Base-by-base conservation (phyloP, 2,329 filamentous ascomycete genomes). In the Sodiomyces alkalinus region DNA sequence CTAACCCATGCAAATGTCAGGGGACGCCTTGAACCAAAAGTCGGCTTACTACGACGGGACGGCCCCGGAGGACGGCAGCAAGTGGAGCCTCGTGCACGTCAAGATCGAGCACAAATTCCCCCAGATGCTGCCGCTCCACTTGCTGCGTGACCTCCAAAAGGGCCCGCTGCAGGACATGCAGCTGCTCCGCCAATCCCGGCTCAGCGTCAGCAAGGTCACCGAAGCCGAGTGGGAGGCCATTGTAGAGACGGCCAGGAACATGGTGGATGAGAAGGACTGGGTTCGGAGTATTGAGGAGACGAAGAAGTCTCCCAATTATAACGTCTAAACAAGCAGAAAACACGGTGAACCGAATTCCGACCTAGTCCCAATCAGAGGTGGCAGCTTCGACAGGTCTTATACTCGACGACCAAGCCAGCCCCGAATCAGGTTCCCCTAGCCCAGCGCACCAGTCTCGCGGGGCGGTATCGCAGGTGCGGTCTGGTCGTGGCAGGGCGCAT, bases 11-110 rank as follows among this genome's bases (percentile, higher is more conserved):
- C n/a, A n/a, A n/a, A n/a, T n/a, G n/a, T n/a, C 10, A 38, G 35
- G 35, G 35, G 34, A 36, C 23, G 35, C 35, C 2, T 36, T 31
- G 22, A 36, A 36, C 23, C 31, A 38, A 23, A 60, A 66, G 26
- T 69, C 76, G 31, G 77, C 83, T 0, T 94, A 94, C 54, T 92
- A 85, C 48, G 90, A 96, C 45, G 55, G 75, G 2, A 78, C 78
- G 29, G 82, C 80, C 2, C 74, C 55, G 4, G 49, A 51, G 24
- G 56, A 57, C 5, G 56, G 55, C 7, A 68, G 39, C 60, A 68
- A 30, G 43, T 98, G 90, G 90, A 81, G 75, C 29, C 68, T 90
- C 12, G 90, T 96, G 2, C 80, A 92, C 35, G 87, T 96, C 26
- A 68, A 76, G 43, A 94, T 92, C 48, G 73, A 79, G 32, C 74